These are phyloP conservation scores for Colletotrichum sojae DNA, from an alignment of 2,329 filamentous ascomycete species.

Conservation along the genomic window DNA sequence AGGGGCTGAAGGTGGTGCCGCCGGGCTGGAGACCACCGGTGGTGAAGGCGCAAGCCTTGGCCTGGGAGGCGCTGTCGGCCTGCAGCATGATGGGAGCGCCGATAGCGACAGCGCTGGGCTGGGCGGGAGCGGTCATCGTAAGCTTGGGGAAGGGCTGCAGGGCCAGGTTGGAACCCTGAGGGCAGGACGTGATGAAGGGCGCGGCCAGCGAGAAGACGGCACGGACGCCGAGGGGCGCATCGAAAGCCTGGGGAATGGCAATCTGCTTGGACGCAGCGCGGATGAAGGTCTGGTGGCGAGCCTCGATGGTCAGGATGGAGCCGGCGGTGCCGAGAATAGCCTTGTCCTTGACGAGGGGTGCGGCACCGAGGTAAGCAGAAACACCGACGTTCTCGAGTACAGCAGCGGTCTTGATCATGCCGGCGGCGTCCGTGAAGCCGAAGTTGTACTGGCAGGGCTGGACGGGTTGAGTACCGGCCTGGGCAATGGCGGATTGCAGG, in stretches of 20 bases:
- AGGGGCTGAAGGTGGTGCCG: slow-evolving; percentile 72
- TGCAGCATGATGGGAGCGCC: slow-evolving; percentile 63
- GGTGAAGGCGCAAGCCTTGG: slow-evolving; percentile 77
- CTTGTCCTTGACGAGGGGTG: slow-evolving; percentile 72
- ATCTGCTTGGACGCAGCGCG: slow-evolving; percentile 70
- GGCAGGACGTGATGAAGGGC: slow-evolving; percentile 80
- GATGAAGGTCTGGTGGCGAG: slow-evolving; percentile 81
- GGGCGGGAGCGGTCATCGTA: slow-evolving; percentile 63
- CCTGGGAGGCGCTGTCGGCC: slow-evolving; percentile 64
- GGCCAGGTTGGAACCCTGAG: slow-evolving; percentile 73
- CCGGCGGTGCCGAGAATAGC: slow-evolving; percentile 76
- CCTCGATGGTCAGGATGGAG: slow-evolving; percentile 80
- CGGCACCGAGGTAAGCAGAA: slow-evolving; percentile 81
- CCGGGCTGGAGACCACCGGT: slow-evolving; percentile 70
- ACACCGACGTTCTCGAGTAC: slow-evolving; percentile 82
- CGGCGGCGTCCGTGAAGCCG: slow-evolving; percentile 73
- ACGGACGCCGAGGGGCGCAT: slow-evolving; percentile 76
- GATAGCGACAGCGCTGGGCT: slow-evolving; percentile 57
- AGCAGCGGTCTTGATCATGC: slow-evolving; percentile 78
- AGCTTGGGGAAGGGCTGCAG: slow-evolving; percentile 74
- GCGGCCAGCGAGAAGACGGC: slow-evolving; percentile 82
- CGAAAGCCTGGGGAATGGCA: slow-evolving; percentile 78
- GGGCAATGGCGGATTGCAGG: slow-evolving; percentile 72
- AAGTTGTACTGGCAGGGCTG: slow-evolving; percentile 82
- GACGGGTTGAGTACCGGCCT: slow-evolving; percentile 75